These are phyloP conservation scores for Neurospora sp. DNA, from an alignment of 495 filamentous ascomycete genomes.

Conservation along the genomic window DNA sequence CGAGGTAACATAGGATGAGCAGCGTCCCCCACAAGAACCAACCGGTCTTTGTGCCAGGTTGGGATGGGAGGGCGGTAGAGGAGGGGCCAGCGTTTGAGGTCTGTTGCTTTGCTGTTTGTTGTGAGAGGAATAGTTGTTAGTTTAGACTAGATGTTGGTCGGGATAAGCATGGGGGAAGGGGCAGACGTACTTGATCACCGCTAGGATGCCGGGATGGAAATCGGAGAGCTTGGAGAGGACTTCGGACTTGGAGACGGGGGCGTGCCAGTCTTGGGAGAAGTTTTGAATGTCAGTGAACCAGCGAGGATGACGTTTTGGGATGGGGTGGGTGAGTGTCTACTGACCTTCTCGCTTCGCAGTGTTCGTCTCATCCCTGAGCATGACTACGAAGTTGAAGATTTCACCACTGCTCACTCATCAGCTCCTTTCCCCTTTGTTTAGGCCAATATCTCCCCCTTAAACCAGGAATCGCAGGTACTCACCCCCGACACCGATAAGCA, in stretches of 20 bases:
- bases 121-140: too few relatives aligned
- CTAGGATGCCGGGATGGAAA: slow-evolving; percentile 10
- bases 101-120: slow-evolving; percentile 27
- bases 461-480: background rate
- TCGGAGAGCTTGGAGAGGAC: slow-evolving; percentile 11
- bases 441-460: background rate
- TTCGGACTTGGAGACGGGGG: slow-evolving; percentile 13
- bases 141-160: too few relatives aligned
- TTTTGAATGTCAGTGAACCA: background rate
- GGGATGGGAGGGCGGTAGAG: slow-evolving; percentile 22
- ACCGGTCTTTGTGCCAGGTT: slow-evolving; percentile 24
- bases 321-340: background rate
- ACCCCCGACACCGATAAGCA: slow-evolving; percentile 34
- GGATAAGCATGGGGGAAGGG: too few relatives aligned
- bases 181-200: slow-evolving; percentile 7
- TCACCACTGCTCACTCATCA: slow-evolving; percentile 11
- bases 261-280: slow-evolving; percentile 13
- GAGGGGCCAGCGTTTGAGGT: slow-evolving; percentile 38
- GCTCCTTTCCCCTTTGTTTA: background rate
- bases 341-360: background rate
- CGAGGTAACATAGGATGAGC: slow-evolving; percentile 42
- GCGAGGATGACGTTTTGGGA: background rate
- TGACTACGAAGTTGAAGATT: slow-evolving; percentile 29
- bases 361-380: background rate
- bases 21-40: slow-evolving; percentile 38